Conservation (phyloP, 2,329 filamentous ascomycete genomes). For the Fusarium devonianum region DNA sequence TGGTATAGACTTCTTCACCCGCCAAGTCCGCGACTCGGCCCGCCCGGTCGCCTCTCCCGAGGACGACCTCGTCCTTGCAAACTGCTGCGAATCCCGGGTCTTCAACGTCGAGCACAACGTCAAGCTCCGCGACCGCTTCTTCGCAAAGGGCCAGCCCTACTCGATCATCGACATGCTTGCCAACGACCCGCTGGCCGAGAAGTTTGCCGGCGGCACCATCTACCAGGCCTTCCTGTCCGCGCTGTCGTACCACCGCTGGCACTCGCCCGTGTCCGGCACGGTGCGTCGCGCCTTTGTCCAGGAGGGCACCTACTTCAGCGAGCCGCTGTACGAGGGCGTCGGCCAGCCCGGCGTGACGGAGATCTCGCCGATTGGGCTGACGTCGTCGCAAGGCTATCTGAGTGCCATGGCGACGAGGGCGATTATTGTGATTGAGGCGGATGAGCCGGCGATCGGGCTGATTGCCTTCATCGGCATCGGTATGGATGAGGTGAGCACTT, state of each 20-base stretch:
- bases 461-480: slow-evolving; percentile 76
- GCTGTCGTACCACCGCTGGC: slow-evolving; percentile 76
- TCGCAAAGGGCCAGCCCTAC: slow-evolving; percentile 74
- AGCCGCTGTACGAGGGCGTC: slow-evolving; percentile 53
- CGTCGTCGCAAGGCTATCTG: slow-evolving; percentile 69
- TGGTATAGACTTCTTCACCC: slow-evolving; percentile 67
- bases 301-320: slow-evolving; percentile 73
- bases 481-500: slow-evolving; percentile 79
- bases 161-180: slow-evolving; percentile 69
- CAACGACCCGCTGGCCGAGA: slow-evolving; percentile 57
- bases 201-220: slow-evolving; percentile 69
- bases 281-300: slow-evolving; percentile 64
- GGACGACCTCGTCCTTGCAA: slow-evolving; percentile 62
- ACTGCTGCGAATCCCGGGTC: slow-evolving; percentile 69
- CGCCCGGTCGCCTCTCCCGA: slow-evolving; percentile 66
- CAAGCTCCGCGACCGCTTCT: slow-evolving; percentile 67
- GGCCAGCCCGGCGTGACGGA: slow-evolving; percentile 41
- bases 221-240: slow-evolving; percentile 76
- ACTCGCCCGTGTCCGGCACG: slow-evolving; percentile 70
- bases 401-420: slow-evolving; percentile 72
- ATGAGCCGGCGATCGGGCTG: slow-evolving; percentile 71
- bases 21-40: slow-evolving; percentile 58
- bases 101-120: slow-evolving; percentile 61
- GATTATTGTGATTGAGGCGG: slow-evolving; percentile 74
- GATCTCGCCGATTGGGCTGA: slow-evolving; percentile 54